Evolutionary conservation across 192 early-diverging fungal species (phyloP), one percentile per base, ranked within the genome.

Genomic region (Phlyctochytrium arcticum): DNA sequence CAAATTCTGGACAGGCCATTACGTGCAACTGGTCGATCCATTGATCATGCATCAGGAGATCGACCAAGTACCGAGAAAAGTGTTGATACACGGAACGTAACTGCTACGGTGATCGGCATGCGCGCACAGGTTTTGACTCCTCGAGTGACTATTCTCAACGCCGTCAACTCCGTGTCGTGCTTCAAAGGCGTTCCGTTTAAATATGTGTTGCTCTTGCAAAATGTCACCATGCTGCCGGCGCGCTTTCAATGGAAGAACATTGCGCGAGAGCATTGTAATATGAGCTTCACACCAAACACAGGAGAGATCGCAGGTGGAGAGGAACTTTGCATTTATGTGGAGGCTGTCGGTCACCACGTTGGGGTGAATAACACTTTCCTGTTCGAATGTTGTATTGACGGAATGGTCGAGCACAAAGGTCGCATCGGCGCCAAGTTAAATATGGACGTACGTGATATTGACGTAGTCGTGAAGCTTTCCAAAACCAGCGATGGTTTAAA

Each of bases 401-500:
- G 73, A 37, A 82, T 82, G 80, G 70, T 75, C 5, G 74, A 79
- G 65, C 31, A 70, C 31, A 49, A 70, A 35, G 77, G 76, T 3
- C 24, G 57, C 3, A 6, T 78, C n/a, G 60, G 35, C 19, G 60
- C 65, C 21, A 59, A 21, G 42, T 37, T 82, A 9, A 30, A 63
- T 6, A 46, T 60, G 21, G 39, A 72, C 23, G 76, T 73, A 2
- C 26, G 21, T 15, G 76, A 70, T 4, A 54, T 77, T 8, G 36
- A 57, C 4, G 70, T 78, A 17, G 59, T 30, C 46, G 24, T 61
- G 62, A 49, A 33, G n/a, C 1, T 63, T 29, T 34, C 49, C 3
- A 29, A 63, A 27, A 23, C 48, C 15, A 17, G 32, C 31, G 68
- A 32, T 27, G 42, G 54, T 64, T 47, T 17, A 64, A 4, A 49